Base-by-base conservation (phyloP, 1,284 basidiomycete species). In the Apiotrichum sp. region DNA sequence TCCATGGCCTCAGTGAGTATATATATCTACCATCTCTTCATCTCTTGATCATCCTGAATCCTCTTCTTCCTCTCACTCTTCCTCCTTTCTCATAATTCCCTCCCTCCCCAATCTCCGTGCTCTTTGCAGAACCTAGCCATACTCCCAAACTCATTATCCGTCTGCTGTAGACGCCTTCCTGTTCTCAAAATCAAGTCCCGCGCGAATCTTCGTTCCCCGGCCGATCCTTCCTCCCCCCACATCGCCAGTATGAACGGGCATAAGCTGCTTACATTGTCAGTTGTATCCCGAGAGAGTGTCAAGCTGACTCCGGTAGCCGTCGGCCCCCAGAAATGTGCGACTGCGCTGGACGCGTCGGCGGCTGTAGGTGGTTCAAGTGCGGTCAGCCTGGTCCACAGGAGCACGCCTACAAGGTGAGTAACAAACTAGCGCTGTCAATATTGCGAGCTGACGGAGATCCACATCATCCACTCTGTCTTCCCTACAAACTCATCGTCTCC, bases 321-420 rank as follows among this genome's bases (percentile, higher is more conserved):
- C 13, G n/a, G 3, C 14, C 34, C 8, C 22, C 7, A 9, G 51
- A 52, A 11, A 13, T 43, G 1, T 57, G 48, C 31, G 45, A 29
- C 10, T 58, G 57, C 16, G 4, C 33, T 10, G 32, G 53, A 29
- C 44, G 50, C 14, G 22, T 40, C 9, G 47, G 41, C n/a, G 34
- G 39, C 9, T 62, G 60, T 34, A 41, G 42, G 6, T 62, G 60
- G 60, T 62, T 58, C 41, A 53, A 55, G 39, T 55, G 56, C 13
- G 60, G 57, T 16, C 54, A 54, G 42, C 60, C 60, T 3, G 57
- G 57, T 2, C 60, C 60, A 6, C 44, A 54, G 22, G 60, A 58
- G 42, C 57, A 58, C 29, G 51, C 46, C 0, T 62, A 62, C 54
- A 62, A 62, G 52, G 60, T 54, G 41, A 48, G 58, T 9, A 39